phyloP scores from a whole-genome alignment of 148 eudicot species.

The Cornus controversa region DNA sequence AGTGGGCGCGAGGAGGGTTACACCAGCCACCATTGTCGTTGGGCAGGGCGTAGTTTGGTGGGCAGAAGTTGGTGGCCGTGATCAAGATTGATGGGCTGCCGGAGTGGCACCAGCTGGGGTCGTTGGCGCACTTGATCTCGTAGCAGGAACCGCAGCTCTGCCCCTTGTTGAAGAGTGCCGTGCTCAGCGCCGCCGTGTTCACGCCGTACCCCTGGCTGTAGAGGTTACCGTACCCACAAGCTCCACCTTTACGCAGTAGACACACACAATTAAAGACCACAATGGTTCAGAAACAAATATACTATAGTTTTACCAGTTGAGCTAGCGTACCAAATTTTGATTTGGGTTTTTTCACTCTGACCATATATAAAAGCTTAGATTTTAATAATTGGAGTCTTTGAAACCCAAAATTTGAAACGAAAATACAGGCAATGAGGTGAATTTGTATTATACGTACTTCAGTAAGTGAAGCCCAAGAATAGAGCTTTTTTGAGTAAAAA shows the following conservation, averaged over 20 bases:
- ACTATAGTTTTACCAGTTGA: no score
- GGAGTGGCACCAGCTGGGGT: constrained; percentile 64
- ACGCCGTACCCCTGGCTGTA: constrained; percentile 74
- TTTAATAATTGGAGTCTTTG: no score
- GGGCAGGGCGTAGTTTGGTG: constrained; percentile 57
- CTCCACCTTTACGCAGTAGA: constrained; percentile 55
- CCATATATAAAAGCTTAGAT: no score
- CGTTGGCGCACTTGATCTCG: constrained; percentile 58
- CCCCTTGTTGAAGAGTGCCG: constrained; percentile 67
- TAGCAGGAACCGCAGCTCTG: constrained; percentile 67
- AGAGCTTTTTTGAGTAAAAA: no score
- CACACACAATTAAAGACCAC: background rate
- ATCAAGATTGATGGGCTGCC: constrained; percentile 66
- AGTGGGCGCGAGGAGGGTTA: constrained; percentile 72
- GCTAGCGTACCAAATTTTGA: no score
- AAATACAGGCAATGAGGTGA: no score
- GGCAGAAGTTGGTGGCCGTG: constrained; percentile 77
- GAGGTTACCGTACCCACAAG: constrained; percentile 67
- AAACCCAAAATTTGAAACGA: background rate
- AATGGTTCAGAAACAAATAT: no score
- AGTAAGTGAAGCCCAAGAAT: no score
- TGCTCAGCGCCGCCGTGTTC: constrained; percentile 71
- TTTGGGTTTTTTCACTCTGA: no score
- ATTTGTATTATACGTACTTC: no score
- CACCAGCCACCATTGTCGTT: constrained; percentile 77